Evolutionary conservation across 139 green algal genomes (phyloP).

Genomic region (Chlorella vulgaris): DNA sequence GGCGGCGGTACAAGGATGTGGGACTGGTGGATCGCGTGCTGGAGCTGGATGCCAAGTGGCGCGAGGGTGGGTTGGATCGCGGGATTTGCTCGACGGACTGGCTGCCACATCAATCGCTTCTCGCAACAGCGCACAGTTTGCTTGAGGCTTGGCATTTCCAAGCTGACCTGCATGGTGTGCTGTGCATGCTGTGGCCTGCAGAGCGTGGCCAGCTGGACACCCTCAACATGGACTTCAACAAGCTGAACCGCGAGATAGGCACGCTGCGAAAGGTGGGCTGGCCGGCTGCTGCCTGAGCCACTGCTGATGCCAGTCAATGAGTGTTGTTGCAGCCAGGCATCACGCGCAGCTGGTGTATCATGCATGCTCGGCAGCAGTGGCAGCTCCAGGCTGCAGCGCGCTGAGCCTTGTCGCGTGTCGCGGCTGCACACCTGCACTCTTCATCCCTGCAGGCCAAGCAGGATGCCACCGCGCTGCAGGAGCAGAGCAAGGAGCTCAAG

Average conservation of each 20-base stretch:
- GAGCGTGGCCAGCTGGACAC: slow-evolving; percentile 81
- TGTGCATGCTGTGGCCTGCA: slow-evolving; percentile 44
- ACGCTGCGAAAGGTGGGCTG: slow-evolving; percentile 79
- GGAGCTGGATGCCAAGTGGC: slow-evolving; percentile 89
- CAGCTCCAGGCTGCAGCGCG: too few species aligned
- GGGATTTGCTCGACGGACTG: too few species aligned
- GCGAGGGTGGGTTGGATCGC: slow-evolving; percentile 71
- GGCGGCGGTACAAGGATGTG: slow-evolving; percentile 83
- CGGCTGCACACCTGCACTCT: too few species aligned
- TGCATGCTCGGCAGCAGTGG: too few species aligned
- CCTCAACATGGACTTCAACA: slow-evolving; percentile 93
- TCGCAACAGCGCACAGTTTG: not conserved
- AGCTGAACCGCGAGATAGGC: slow-evolving; percentile 89
- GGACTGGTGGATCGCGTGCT: slow-evolving; percentile 92
- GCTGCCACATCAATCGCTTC: too few species aligned
- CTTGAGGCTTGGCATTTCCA: too few species aligned
- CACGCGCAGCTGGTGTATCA: too few species aligned
- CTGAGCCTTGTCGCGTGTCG: too few species aligned
- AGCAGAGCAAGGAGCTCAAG: slow-evolving; percentile 87
- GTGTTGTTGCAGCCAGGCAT: too few species aligned
- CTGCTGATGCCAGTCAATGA: not conserved
- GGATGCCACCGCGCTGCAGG: slow-evolving; percentile 81
- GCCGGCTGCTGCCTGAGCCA: too few species aligned
- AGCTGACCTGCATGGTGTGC: not conserved
- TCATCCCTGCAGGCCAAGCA: slow-evolving; percentile 72